Evolutionary conservation across 352 stramenopile genomes (phyloP).

Genomic region (Phytopythium cucurbitacearum): DNA sequence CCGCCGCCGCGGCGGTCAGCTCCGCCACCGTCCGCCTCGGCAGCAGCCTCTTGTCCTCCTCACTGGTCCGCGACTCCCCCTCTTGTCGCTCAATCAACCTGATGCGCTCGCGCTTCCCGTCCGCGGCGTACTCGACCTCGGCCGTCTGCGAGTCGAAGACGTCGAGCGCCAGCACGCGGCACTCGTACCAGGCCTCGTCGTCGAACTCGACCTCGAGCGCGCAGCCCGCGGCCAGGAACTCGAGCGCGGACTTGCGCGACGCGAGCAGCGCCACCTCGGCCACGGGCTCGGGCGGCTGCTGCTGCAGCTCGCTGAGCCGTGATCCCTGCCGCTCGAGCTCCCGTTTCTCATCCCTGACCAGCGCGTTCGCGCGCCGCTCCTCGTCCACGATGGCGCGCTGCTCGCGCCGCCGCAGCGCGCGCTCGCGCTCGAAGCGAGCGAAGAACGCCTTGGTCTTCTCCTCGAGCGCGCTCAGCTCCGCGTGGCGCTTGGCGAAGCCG

Average conservation of each 20-base stretch:
- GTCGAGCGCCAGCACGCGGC: conserved; percentile 48
- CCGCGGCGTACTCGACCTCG: conserved; percentile 54
- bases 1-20: conserved; percentile 39
- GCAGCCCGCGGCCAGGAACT: conserved; percentile 52
- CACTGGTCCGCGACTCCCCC: conserved; percentile 19
- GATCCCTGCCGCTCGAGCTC: conserved; percentile 37
- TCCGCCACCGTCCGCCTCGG: conserved; percentile 28
- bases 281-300: conserved; percentile 55
- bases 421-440: conserved; percentile 37
- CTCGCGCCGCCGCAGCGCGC: conserved; percentile 32
- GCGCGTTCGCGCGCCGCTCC: conserved; percentile 33
- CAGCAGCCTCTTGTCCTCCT: conserved; percentile 15
- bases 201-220: conserved; percentile 68
- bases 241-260: conserved; percentile 53
- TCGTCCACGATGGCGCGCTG: conserved; percentile 47
- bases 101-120: conserved; percentile 62
- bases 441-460: conserved; percentile 51
- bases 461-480: conserved; percentile 52
- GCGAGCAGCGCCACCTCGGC: conserved; percentile 43
- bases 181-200: conserved; percentile 70
- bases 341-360: conserved; percentile 33
- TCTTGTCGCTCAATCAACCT: conserved; percentile 41
- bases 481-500: conserved; percentile 65
- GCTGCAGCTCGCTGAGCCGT: conserved; percentile 49
- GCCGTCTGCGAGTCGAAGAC: conserved; percentile 57